Percentiles rank a stretch among this genome's conserved stretches.
Conservation (phyloP, 805 yeast species). For the Danielia reshetovae region DNA sequence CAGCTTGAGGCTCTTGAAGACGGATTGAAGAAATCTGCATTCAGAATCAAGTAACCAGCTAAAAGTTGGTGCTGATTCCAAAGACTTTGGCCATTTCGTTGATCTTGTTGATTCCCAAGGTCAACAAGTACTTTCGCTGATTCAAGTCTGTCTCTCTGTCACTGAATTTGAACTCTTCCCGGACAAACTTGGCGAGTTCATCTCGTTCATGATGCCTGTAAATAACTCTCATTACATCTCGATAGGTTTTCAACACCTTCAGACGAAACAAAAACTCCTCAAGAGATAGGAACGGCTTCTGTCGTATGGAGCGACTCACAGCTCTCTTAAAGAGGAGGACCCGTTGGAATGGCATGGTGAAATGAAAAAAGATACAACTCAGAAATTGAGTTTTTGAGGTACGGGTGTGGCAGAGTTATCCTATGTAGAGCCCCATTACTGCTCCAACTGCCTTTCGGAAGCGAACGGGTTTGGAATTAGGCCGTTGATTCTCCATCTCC, state of each 20-base stretch:
- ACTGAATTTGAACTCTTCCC: constrained; percentile 32
- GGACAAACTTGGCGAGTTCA: constrained; percentile 29
- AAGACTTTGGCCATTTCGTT: constrained; percentile 21
- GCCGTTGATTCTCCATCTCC: constrained; percentile 20
- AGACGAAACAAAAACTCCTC: constrained; percentile 40
- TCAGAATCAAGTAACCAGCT: constrained; percentile 5
- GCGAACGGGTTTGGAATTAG: constrained; percentile 14
- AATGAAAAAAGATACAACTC: background rate
- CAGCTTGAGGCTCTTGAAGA: constrained; percentile 10
- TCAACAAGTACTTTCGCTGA: constrained; percentile 36
- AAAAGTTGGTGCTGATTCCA: constrained; percentile 15
- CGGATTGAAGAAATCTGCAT: constrained; percentile 11
- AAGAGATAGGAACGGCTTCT: constrained; percentile 18
- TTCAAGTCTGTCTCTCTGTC: constrained; percentile 25
- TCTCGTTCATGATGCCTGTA: constrained; percentile 34
- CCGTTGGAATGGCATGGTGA: too few relatives aligned
- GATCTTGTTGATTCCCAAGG: constrained; percentile 26
- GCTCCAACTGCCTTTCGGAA: background rate
- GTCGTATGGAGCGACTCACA: background rate
- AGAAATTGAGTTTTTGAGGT: background rate
- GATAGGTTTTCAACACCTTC: constrained; percentile 30
- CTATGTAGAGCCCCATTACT: background rate
- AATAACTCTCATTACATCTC: constrained; percentile 29
- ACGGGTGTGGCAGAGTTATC: background rate
- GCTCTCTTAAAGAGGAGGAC: background rate